These are phyloP conservation scores for Ochromonas danica DNA, from an alignment of 108 stramenopile species.

Conservation along the genomic window DNA sequence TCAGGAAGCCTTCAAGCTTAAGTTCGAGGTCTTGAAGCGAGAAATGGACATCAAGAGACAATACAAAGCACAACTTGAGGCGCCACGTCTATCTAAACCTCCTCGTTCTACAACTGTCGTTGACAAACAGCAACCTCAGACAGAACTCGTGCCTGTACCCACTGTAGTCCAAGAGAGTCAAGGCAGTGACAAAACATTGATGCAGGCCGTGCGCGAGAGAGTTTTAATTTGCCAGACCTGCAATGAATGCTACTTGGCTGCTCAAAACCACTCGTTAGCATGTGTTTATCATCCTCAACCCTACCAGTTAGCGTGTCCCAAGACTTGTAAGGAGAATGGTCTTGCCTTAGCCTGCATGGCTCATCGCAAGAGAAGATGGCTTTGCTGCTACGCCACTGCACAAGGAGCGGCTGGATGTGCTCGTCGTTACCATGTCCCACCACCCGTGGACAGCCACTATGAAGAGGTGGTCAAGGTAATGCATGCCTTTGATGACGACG, in stretches of 20 bases:
- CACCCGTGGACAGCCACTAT: not conserved
- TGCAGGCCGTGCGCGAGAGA: slow-evolving; percentile 11
- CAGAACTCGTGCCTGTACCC: not conserved
- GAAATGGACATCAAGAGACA: slow-evolving; percentile 17
- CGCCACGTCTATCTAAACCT: not conserved
- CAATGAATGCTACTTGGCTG: not conserved
- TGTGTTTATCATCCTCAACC: slow-evolving; percentile 15
- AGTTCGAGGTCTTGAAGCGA: slow-evolving; percentile 27
- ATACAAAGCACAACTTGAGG: not conserved
- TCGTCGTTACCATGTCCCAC: slow-evolving; percentile 3
- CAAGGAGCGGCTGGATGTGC: slow-evolving; percentile 6
- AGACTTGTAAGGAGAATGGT: not conserved
- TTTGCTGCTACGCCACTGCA: not conserved
- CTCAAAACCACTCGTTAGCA: slow-evolving; percentile 1
- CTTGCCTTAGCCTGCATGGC: not conserved
- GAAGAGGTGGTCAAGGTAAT: not conserved
- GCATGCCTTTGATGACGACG: not conserved
- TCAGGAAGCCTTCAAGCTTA: slow-evolving; percentile 26
- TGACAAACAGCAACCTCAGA: not conserved
- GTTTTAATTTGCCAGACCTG: slow-evolving; percentile 5
- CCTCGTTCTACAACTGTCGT: not conserved
- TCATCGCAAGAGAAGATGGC: slow-evolving; percentile 27
- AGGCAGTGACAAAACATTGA: not conserved
- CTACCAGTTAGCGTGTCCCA: slow-evolving; percentile 6
- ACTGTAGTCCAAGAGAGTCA: not conserved